phyloP scores from a whole-genome alignment of 2,329 filamentous ascomycete species.

The Verticillium alfalfae region DNA sequence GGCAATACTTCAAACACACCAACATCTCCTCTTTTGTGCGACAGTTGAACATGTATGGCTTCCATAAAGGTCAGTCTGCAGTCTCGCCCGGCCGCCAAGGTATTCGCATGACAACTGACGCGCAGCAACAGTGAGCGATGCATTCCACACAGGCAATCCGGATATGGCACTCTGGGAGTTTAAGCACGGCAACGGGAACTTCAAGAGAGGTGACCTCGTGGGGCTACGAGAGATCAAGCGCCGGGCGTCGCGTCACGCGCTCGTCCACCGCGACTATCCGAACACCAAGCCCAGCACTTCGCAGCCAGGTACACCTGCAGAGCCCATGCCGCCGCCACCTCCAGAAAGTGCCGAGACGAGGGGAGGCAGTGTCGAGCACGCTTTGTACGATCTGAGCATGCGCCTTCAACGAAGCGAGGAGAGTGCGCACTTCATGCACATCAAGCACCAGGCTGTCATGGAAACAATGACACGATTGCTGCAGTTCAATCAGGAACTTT shows the following conservation, averaged over 20 bases:
- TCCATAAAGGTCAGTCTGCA: constrained; percentile 76
- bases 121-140: constrained; percentile 73
- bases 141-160: constrained; percentile 91
- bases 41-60: constrained; percentile 98
- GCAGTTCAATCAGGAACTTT: constrained; percentile 80
- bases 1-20: constrained; percentile 98
- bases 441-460: constrained; percentile 75
- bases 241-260: constrained; percentile 82
- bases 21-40: constrained; percentile 98
- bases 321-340: constrained; percentile 60
- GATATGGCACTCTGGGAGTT: constrained; percentile 98
- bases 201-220: constrained; percentile 89
- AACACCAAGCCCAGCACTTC: constrained; percentile 69
- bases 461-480: constrained; percentile 68
- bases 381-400: constrained; percentile 71
- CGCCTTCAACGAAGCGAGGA: constrained; percentile 81
- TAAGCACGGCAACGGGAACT: constrained; percentile 95
- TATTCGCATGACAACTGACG: constrained; percentile 11
- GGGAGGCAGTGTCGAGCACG: constrained; percentile 71
- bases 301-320: constrained; percentile 79
- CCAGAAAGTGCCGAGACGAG: constrained; percentile 70
- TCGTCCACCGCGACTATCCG: constrained; percentile 89
- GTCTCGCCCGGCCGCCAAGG: neutral
- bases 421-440: constrained; percentile 68
- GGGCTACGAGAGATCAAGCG: constrained; percentile 93